Base-by-base conservation (phyloP, 169 alveolate genomes). In the Plasmodium reichenowi region DNA sequence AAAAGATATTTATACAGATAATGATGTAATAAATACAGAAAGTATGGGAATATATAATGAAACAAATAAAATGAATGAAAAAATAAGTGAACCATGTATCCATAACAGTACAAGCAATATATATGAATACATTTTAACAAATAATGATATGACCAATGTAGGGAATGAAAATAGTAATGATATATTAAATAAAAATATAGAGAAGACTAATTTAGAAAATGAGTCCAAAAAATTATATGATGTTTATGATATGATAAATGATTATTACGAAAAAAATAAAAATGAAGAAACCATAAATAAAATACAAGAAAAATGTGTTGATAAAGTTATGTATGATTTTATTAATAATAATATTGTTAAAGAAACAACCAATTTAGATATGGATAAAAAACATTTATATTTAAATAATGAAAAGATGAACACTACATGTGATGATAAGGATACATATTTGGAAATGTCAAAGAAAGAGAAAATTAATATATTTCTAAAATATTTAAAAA, bases 401-500 rank as follows among this genome's bases (percentile, higher is more conserved):
- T 32, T 32, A 4, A 9, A 56, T 56, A 10, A 15, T 56, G 64
- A 56, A 10, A 56, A 10, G 22, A 13, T 10, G 1, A 22, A n/a
- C 6, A 56, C 12, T 32, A 32, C 45, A 4, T 32, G 9, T 32
- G 45, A n/a, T 2, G 1, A 60, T 15, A 59, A 38, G 45, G 9
- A 64, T 26, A 20, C 13, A 0, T 43, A 13, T 10, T 72, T 45
- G 20, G 24, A 70, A 32, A 70, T 10, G 72, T 64, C 26, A 32
- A 45, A 22, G 50, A 54, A 43, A 50, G 54, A 63, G 43, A 80
- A 80, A 56, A 68, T 68, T 12, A 52, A 80, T 52, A 54, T 80
- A 3, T 68, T 80, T 58, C 24, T 80, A 12, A 66, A 80, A 29
- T 80, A 80, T 72, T 68, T 80, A 80, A 80, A 68, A 80, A 63